Evolutionary conservation across 2,329 filamentous ascomycete species (phyloP), one percentile per base, ranked within the genome.

Genomic region (Domatiomyces catenatus): DNA sequence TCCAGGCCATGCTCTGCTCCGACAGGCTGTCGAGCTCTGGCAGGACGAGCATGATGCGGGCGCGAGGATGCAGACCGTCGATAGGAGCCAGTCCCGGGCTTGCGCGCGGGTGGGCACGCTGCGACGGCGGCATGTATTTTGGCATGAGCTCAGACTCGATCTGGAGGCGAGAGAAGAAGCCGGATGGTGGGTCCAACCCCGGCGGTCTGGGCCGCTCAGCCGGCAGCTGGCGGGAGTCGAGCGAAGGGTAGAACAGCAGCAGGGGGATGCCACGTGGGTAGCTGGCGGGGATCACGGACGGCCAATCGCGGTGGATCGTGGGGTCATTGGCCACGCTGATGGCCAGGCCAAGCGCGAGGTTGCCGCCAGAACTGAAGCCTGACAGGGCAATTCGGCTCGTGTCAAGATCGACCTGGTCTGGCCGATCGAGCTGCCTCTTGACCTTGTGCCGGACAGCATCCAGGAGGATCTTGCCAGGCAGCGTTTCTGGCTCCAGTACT

Each of bases 341-440:
- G 6, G 48, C 57, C 24, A 59, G 48, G 44, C 59, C 58, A 46
- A 72, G 58, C 0, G 70, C 70, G n/a, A 73, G 66, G 51, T 72
- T 73, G 18, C 69, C 70, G 28, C 70, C 71, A 10, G 66, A 66
- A 24, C 67, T 70, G 58, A 72, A 72, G 18, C 71, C 71, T 2
- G 68, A 69, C 20, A 73, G 62, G 18, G 63, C 62, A 3, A 73
- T 63, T 4, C 64, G 63, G 1, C 60, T 59, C 4, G 65, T 60
- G 55, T 73, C 70, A 5, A 60, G 49, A 7, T 44, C 47, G 24
- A 59, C 39, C 12, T 28, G 20, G 8, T 43, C 47, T n/a, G 18
- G 3, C 10, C 28, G 17, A n/a, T n/a, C 17, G 26, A 19, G 8
- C 5, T 55, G 43, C 43, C 54, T 54, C n/a, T 44, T 44, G 22